These are phyloP conservation scores for Adenanthera pavonina DNA, from an alignment of 306 rosid genomes.

Conservation along the genomic window DNA sequence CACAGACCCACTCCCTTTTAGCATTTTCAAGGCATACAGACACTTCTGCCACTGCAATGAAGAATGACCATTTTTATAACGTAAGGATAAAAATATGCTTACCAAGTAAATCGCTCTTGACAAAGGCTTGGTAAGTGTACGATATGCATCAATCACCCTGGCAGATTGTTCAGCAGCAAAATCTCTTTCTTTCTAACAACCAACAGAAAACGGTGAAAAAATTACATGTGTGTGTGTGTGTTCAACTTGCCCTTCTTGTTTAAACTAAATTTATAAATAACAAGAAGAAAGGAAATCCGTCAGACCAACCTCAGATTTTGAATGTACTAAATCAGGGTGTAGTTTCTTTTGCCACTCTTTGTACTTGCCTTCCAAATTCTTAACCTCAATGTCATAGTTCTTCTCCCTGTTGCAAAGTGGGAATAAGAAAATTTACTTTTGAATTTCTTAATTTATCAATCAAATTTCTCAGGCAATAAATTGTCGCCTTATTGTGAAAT, in stretches of 20 bases:
- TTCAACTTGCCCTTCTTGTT: neutral
- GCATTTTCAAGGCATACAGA: constrained; percentile 17
- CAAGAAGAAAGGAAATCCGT: constrained; percentile 25
- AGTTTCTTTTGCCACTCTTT: constrained; percentile 95
- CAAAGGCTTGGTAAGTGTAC: constrained; percentile 81
- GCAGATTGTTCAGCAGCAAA: constrained; percentile 95
- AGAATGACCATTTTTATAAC: constrained; percentile 25
- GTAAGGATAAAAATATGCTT: constrained; percentile 38
- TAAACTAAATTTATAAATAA: neutral
- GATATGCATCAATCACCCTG: constrained; percentile 86
- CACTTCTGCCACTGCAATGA: constrained; percentile 10
- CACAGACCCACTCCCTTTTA: constrained; percentile 27
- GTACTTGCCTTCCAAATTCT: constrained; percentile 74
- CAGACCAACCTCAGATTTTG: constrained; percentile 78
- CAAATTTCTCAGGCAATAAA: constrained; percentile 17
- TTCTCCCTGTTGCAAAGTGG: constrained; percentile 61
- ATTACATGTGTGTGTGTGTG: neutral
- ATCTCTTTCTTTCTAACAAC: constrained; percentile 72
- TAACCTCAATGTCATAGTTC: constrained; percentile 67
- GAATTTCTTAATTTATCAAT: constrained; percentile 29
- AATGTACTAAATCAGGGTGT: constrained; percentile 98
- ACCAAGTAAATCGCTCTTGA: constrained; percentile 83
- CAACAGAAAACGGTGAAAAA: constrained; percentile 32
- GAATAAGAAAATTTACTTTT: neutral
- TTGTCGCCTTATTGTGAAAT: neutral